Conservation (phyloP, 2,329 filamentous ascomycete genomes). For the Nemania bipapillata region DNA sequence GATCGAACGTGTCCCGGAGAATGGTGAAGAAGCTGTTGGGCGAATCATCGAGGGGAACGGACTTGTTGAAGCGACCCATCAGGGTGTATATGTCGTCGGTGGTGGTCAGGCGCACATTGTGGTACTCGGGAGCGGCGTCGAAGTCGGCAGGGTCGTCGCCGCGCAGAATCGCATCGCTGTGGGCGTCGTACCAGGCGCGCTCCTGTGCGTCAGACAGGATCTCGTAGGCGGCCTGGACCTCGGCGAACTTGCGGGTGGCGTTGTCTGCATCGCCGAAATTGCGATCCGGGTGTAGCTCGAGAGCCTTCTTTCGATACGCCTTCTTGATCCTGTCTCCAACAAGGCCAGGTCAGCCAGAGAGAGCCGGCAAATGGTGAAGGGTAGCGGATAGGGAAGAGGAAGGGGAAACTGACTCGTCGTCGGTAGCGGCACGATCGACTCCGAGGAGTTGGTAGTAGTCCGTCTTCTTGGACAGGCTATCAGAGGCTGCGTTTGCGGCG, state of each 20-base stretch:
- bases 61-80: conserved; percentile 82
- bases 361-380: conserved; percentile 3
- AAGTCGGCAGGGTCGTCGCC: conserved; percentile 66
- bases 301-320: conserved; percentile 87
- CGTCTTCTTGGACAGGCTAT: conserved; percentile 63
- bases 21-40: conserved; percentile 86
- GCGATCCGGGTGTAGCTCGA: conserved; percentile 93
- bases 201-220: conserved; percentile 96
- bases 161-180: conserved; percentile 83
- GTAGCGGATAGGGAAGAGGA: too few relatives aligned
- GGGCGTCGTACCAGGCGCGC: conserved; percentile 96
- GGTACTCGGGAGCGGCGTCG: conserved; percentile 66
- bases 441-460: conserved; percentile 88
- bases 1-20: conserved; percentile 79
- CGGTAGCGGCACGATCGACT: conserved; percentile 76
- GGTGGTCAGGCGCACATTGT: conserved; percentile 80
- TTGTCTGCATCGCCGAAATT: conserved; percentile 87
- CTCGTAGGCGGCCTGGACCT: conserved; percentile 92
- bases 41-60: conserved; percentile 81
- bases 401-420: conserved; percentile 73
- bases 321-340: conserved; percentile 77
- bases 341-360: conserved; percentile 51
- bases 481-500: conserved; percentile 45
- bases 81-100: conserved; percentile 81
- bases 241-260: conserved; percentile 86